These are phyloP conservation scores for Pisolithus orientalis DNA, from an alignment of 768 basidiomycete genomes.

Conservation along the genomic window DNA sequence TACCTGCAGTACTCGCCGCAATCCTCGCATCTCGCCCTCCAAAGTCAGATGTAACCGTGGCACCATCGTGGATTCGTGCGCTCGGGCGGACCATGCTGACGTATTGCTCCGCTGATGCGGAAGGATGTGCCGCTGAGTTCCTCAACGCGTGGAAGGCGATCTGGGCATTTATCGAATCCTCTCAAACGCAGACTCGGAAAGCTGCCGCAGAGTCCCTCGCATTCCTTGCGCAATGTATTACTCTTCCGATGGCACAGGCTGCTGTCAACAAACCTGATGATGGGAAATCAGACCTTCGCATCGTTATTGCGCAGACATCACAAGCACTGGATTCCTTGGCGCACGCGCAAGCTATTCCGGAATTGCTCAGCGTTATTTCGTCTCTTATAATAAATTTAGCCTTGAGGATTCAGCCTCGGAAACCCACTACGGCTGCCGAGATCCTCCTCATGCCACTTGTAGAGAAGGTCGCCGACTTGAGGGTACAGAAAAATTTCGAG, in stretches of 20 bases:
- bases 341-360: constrained; percentile 71
- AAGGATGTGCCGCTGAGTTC: constrained; percentile 49
- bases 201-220: constrained; percentile 59
- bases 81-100: constrained; percentile 69
- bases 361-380: constrained; percentile 68
- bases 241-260: constrained; percentile 48
- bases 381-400: constrained; percentile 62
- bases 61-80: constrained; percentile 75
- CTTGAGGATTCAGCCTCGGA: constrained; percentile 35
- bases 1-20: constrained; percentile 57
- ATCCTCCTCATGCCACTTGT: constrained; percentile 64
- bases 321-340: constrained; percentile 68
- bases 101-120: constrained; percentile 45
- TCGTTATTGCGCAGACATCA: constrained; percentile 55
- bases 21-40: constrained; percentile 65
- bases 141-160: constrained; percentile 64
- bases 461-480: constrained; percentile 62
- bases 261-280: constrained; percentile 43
- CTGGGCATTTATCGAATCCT: constrained; percentile 76
- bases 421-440: constrained; percentile 58
- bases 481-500: constrained; percentile 80
- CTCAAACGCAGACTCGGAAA: constrained; percentile 52
- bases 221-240: constrained; percentile 64
- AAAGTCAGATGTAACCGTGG: constrained; percentile 59
- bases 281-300: constrained; percentile 50